Base-by-base conservation (phyloP, 176 grass and related monocot species). In the Phoenix dactylifera region DNA sequence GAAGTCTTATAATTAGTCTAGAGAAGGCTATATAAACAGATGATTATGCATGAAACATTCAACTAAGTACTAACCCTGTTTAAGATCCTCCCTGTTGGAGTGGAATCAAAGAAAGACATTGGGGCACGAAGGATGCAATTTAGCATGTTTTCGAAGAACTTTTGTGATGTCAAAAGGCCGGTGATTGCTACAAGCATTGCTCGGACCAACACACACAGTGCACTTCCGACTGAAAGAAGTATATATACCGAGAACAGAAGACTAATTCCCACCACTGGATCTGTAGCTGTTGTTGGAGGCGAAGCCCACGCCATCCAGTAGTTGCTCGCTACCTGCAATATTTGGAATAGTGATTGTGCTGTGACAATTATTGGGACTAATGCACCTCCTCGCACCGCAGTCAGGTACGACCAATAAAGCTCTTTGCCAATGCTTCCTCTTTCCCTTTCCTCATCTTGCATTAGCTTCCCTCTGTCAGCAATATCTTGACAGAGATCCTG, bases 81-180 rank as follows among this genome's bases (percentile, higher is more conserved):
- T 68, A 97, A 74, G 72, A 97, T 97, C 77, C 93, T 88, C 57
- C 93, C 93, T 53, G 81, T 80, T 77, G 84, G 93, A 7, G 93
- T 98, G 63, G 93, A 92, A 60, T 98, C 93, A 78, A 92, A 98
- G 81, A 98, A 98, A 18, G 87, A 87, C 93, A 98, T 98, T 15
- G 93, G 93, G 24, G 93, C 93, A 50, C 67, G 87, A 55, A 98
- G 9, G 26, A 92, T 80, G 60, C 84, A 85, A 25, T 60, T 75
- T 18, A 98, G 78, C 93, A 98, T 98, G 57, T 83, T 78, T 50
- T 83, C 79, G 30, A 98, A 98, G 63, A 98, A 88, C 51, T 71
- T 83, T 68, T 98, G 69, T 62, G 93, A 82, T 64, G 93, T 81
- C 62, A 72, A 48, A 48, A 98, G 79, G 54, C 84, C 87, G 62